Conservation (phyloP, 306 rosid genomes). For the Cicer arietinum region DNA sequence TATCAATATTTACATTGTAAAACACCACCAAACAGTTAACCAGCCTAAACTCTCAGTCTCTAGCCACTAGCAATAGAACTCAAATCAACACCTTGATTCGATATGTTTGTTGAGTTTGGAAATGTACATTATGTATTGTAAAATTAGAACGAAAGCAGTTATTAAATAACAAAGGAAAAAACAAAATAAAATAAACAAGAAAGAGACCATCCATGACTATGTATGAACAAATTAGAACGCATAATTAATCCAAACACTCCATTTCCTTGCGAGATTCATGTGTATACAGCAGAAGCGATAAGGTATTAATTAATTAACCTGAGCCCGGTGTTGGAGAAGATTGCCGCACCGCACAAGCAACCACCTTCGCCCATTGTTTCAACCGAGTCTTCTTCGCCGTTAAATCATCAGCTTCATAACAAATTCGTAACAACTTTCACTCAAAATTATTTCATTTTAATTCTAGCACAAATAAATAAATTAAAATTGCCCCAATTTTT, state of each 20-base stretch:
- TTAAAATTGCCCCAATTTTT: neutral
- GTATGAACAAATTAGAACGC: conserved; percentile 26
- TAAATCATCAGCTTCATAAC: conserved; percentile 54
- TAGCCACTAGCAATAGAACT: neutral
- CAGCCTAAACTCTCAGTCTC: neutral
- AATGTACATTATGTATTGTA: conserved; percentile 3
- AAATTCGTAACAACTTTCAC: neutral
- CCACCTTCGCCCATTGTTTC: conserved; percentile 82
- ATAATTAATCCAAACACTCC: conserved; percentile 1
- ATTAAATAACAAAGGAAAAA: neutral
- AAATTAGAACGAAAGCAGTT: neutral
- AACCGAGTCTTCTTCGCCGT: conserved; percentile 69
- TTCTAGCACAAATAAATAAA: neutral
- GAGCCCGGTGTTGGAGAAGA: conserved; percentile 37
- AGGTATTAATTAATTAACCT: neutral
- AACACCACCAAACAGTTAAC: neutral
- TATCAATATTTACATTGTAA: too few relatives aligned
- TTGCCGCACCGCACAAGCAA: conserved; percentile 65
- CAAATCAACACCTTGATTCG: conserved; percentile 8
- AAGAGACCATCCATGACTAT: conserved; percentile 10
- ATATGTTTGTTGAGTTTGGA: neutral
- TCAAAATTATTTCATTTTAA: neutral
- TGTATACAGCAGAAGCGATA: neutral
- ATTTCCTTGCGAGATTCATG: neutral
- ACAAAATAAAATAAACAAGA: neutral